Base-by-base conservation (phyloP, 305 asterid species). In the Fraxinus albicans region DNA sequence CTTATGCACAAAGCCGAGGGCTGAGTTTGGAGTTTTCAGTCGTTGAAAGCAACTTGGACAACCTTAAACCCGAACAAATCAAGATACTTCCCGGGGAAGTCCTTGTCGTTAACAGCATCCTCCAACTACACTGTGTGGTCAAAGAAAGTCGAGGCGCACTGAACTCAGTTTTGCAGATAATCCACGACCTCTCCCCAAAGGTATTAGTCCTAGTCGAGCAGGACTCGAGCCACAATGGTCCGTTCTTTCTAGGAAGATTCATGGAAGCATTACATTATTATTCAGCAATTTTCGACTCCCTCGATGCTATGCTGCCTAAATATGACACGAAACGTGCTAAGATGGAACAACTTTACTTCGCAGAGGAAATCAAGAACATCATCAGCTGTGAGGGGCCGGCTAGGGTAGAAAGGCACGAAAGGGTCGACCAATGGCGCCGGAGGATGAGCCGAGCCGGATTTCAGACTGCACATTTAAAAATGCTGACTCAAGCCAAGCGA, bases 171-270 rank as follows among this genome's bases (percentile, higher is more conserved):
- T 47, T 94, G 67, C 93, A 90, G 85, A 89, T 88, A 17, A 87
- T 94, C 3, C 96, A 94, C 79, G 93, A 89, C 84, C 97, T 93
- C 7, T 83, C 91, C 3, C 97, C 98, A 0, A 93, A 88, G 88
- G 92, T 89, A 4, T 33, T 93, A 25, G 96, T 93, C 38, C 91
- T 94, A 0, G 96, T 94, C 1, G 98, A 94, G 90, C 98, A 94
- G 86, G 98, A 94, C 84, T 93, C 98, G 38, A 92, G 96, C 86
- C 98, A 91, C 84, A 94, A 94, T 17, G 98, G 98, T 6, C 98
- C 98, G 0, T 94, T 94, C 81, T 94, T 94, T 40, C 89, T 94
- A 3, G 98, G 98, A 50, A 85, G 98, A 80, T 94, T 94, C 88
- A 93, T 93, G 98, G 97, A 94, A 81, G 95, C 98, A 0, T 73